These are phyloP conservation scores for Cladosporium sp. DNA, from an alignment of 2,329 filamentous ascomycete genomes.

Conservation along the genomic window DNA sequence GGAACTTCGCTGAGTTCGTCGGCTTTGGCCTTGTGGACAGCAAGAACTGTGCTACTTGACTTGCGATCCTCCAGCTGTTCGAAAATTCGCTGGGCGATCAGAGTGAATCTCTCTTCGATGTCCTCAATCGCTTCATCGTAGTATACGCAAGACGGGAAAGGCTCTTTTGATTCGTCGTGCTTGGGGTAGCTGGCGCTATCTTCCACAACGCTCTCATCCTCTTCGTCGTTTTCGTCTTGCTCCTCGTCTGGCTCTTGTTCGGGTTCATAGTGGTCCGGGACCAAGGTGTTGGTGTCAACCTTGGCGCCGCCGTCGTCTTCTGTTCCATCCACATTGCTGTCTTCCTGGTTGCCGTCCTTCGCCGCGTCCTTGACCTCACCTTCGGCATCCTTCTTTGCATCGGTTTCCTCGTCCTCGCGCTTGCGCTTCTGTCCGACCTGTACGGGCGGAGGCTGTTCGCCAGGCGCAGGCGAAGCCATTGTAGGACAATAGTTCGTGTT, in stretches of 20 bases:
- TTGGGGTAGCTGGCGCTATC: background rate
- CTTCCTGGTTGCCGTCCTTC: too few species aligned
- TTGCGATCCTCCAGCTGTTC: constrained; percentile 7
- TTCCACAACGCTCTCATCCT: constrained; percentile 12
- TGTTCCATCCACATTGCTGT: background rate
- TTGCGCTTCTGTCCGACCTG: background rate
- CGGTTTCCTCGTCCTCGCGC: background rate
- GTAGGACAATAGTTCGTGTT: background rate
- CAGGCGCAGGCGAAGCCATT: background rate
- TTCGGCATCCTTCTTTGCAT: background rate
- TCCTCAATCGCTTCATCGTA: constrained; percentile 19
- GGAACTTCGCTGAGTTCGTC: background rate
- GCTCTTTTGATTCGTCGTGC: constrained; percentile 17
- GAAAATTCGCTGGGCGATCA: background rate
- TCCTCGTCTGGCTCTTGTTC: background rate
- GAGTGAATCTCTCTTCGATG: background rate
- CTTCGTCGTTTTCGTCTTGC: background rate
- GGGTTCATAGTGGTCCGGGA: background rate
- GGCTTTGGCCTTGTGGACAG: background rate
- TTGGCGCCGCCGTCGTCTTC: constrained; percentile 1
- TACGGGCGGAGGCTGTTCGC: background rate
- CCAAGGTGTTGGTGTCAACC: background rate
- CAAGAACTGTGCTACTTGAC: background rate
- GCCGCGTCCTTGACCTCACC: background rate
- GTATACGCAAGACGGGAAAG: constrained; percentile 16